Conservation (phyloP, 164 flowering plant genomes). For the Chimonanthus praecox region DNA sequence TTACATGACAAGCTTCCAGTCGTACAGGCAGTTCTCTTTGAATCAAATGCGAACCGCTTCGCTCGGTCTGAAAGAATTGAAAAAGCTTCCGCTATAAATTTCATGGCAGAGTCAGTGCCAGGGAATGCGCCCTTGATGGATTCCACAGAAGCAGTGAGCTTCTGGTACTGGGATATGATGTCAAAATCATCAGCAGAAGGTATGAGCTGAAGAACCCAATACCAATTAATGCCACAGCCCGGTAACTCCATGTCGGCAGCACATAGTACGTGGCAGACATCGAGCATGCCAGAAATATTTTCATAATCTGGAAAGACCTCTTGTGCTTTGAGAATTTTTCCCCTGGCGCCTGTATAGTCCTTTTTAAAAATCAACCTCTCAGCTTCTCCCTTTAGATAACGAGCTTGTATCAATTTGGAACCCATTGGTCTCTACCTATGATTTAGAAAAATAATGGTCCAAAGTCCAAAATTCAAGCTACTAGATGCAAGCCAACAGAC, state of each 20-base stretch:
- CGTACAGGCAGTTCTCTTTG: slow-evolving; percentile 18
- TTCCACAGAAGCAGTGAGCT: slow-evolving; percentile 22
- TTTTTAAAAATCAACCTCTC: slow-evolving; percentile 23
- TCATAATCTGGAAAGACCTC: slow-evolving; percentile 25
- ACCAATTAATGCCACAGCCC: slow-evolving; percentile 30
- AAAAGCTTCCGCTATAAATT: slow-evolving; percentile 30
- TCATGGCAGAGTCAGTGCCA: slow-evolving; percentile 32
- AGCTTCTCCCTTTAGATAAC: slow-evolving; percentile 18
- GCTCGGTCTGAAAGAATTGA: slow-evolving; percentile 28
- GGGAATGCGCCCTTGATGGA: slow-evolving; percentile 35
- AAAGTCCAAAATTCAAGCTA: too few species aligned
- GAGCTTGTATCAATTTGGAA: slow-evolving; percentile 16
- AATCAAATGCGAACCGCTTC: slow-evolving; percentile 28
- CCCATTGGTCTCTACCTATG: slow-evolving; percentile 9
- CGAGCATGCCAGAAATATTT: slow-evolving; percentile 26
- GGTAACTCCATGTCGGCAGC: slow-evolving; percentile 21
- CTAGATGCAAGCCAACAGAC: neutral
- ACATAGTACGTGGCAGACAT: slow-evolving; percentile 38
- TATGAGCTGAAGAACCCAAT: slow-evolving; percentile 40
- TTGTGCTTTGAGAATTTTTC: slow-evolving; percentile 23
- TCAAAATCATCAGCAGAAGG: slow-evolving; percentile 18
- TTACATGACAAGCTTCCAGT: slow-evolving; percentile 9
- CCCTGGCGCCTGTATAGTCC: slow-evolving; percentile 33
- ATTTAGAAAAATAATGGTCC: too few species aligned
- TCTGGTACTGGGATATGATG: slow-evolving; percentile 22